Conservation (phyloP, 345 rosid species). For the Euphorbia lathyris region DNA sequence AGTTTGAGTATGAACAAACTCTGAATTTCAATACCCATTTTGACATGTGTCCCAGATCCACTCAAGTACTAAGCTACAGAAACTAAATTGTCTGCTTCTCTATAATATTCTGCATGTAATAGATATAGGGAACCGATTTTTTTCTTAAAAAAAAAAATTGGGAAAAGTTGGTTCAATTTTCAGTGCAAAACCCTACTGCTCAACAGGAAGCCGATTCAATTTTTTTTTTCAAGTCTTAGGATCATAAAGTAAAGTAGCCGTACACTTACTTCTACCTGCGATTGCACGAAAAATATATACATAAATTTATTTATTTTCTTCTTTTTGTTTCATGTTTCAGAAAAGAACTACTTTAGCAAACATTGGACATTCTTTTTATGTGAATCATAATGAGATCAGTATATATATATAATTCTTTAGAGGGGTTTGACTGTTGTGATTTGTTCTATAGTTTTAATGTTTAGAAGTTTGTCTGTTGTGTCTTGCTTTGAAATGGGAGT, state of each 20-base stretch:
- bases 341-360: background rate
- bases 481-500: background rate
- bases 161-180: conserved; percentile 1
- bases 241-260: conserved; percentile 11
- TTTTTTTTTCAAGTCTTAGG: background rate
- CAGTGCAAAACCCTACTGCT: conserved; percentile 2
- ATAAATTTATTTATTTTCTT: background rate
- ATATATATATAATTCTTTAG: background rate
- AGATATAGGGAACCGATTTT: background rate
- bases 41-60: conserved; percentile 10
- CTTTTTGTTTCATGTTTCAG: background rate
- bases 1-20: no score
- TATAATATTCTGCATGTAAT: background rate
- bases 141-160: no score
- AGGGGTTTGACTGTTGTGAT: background rate
- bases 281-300: background rate
- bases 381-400: background rate
- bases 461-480: background rate
- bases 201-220: background rate
- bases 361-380: background rate
- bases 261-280: conserved; percentile 1
- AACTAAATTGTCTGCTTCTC: background rate
- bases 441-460: background rate
- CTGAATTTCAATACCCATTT: background rate
- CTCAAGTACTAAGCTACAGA: background rate